Evolutionary conservation across 768 basidiomycete species (phyloP).

Genomic region (Polyporus arcularius): DNA sequence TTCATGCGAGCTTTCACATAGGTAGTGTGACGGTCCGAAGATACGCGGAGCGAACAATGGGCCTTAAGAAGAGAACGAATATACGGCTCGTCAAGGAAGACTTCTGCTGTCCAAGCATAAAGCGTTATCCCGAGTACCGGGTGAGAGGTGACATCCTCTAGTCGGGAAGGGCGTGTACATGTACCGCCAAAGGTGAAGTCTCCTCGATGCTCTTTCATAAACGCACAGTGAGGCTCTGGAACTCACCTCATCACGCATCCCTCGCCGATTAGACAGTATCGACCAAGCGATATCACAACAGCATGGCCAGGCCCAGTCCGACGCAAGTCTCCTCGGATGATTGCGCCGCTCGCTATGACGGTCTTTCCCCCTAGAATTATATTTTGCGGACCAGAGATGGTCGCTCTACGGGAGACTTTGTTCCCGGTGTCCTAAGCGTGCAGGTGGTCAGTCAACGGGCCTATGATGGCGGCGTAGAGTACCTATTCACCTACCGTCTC

Average conservation of each 20-base stretch:
- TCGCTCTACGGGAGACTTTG: conserved; percentile 90
- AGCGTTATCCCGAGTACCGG: no score
- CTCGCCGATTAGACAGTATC: conserved; percentile 92
- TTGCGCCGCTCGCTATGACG: conserved; percentile 86
- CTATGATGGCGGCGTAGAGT: neutral
- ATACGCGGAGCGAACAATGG: no score
- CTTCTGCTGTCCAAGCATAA: no score
- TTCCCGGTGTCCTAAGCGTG: conserved; percentile 85
- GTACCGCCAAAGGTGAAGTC: no score
- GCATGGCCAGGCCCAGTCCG: conserved; percentile 90
- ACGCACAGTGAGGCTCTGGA: no score
- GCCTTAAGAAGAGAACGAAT: no score
- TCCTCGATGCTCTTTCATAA: no score
- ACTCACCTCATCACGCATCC: conserved; percentile 82
- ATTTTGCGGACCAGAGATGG: conserved; percentile 91
- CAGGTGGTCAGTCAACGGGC: neutral
- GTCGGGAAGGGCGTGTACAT: no score
- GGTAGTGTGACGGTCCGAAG: no score
- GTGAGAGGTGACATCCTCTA: no score
- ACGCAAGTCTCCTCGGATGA: conserved; percentile 91
- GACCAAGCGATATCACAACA: conserved; percentile 89
- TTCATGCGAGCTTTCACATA: no score
- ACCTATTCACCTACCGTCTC: conserved; percentile 62
- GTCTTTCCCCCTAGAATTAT: conserved; percentile 98
- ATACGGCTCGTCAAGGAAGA: no score